phyloP scores from a whole-genome alignment of 805 yeast genomes.

The Nakazawaea wyomingensis region DNA sequence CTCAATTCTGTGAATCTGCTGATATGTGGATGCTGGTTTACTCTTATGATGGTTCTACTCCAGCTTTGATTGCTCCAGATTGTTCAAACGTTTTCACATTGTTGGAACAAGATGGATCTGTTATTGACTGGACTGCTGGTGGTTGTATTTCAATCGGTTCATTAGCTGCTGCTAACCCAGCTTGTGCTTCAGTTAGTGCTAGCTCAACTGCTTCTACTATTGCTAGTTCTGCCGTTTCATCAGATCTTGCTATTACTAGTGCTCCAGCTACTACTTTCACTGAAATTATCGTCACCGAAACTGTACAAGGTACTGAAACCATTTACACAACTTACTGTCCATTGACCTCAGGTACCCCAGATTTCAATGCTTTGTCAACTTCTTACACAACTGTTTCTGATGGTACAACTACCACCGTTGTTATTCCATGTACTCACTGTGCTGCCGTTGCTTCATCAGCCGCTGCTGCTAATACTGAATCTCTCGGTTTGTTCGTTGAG shows the following conservation, averaged over 20 bases:
- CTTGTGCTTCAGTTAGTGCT: neutral
- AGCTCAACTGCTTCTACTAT: constrained; percentile 4
- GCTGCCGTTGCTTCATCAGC: constrained; percentile 12
- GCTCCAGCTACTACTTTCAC: constrained; percentile 5
- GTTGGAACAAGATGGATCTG: constrained; percentile 2
- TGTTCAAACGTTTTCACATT: constrained; percentile 13
- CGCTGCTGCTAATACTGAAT: constrained; percentile 1
- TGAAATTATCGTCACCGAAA: constrained; percentile 13
- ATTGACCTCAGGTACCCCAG: constrained; percentile 12
- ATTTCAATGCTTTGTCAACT: constrained; percentile 10
- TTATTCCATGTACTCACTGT: constrained; percentile 7
- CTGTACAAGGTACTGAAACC: constrained; percentile 15
- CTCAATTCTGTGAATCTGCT: constrained; percentile 8
- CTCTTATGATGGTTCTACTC: constrained; percentile 11
- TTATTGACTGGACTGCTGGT: constrained; percentile 12
- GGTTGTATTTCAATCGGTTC: constrained; percentile 13
- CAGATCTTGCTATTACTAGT: constrained; percentile 1
- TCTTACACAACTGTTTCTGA: constrained; percentile 9
- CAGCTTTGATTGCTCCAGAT: constrained; percentile 14
- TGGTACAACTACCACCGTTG: constrained; percentile 12
- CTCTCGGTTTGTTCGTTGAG: constrained; percentile 6
- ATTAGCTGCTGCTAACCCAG: constrained; percentile 8
- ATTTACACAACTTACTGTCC: constrained; percentile 21
- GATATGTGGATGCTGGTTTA: constrained; percentile 13
- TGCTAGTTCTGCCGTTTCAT: neutral